These are phyloP conservation scores for Colletotrichum simmondsii DNA, from an alignment of 2,329 filamentous ascomycete genomes.

Conservation along the genomic window DNA sequence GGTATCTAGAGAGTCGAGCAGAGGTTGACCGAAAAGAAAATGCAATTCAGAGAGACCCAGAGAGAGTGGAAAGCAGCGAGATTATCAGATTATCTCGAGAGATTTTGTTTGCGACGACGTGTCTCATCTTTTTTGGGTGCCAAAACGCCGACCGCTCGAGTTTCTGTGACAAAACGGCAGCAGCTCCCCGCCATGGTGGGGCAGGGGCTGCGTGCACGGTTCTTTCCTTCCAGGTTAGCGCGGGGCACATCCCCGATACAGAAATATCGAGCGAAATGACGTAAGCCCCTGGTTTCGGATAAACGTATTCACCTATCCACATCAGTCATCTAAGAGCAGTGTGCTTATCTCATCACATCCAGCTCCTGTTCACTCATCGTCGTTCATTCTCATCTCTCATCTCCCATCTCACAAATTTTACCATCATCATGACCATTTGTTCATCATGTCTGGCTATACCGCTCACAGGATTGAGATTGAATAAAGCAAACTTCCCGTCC, in stretches of 20 bases:
- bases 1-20: too few species aligned
- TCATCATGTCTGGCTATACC: too few species aligned
- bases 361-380: too few species aligned
- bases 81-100: not conserved
- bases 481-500: too few species aligned
- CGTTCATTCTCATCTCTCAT: too few species aligned
- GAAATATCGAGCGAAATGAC: conserved; percentile 15
- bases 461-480: not conserved
- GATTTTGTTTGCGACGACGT: conserved; percentile 1
- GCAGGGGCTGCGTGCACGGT: not conserved
- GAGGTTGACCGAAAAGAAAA: not conserved
- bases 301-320: not conserved
- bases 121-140: conserved; percentile 7
- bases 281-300: conserved; percentile 14
- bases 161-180: conserved; percentile 19
- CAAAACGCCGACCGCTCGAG: not conserved
- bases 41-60: not conserved
- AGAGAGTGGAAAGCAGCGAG: not conserved
- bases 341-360: not conserved
- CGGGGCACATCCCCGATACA: conserved; percentile 23
- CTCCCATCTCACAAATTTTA: not conserved
- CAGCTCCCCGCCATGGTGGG: conserved; percentile 18
- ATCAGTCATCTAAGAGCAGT: not conserved
- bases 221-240: not conserved
- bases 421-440: not conserved